Evolutionary conservation across 352 stramenopile species (phyloP).

Genomic region (Pythium sp.): DNA sequence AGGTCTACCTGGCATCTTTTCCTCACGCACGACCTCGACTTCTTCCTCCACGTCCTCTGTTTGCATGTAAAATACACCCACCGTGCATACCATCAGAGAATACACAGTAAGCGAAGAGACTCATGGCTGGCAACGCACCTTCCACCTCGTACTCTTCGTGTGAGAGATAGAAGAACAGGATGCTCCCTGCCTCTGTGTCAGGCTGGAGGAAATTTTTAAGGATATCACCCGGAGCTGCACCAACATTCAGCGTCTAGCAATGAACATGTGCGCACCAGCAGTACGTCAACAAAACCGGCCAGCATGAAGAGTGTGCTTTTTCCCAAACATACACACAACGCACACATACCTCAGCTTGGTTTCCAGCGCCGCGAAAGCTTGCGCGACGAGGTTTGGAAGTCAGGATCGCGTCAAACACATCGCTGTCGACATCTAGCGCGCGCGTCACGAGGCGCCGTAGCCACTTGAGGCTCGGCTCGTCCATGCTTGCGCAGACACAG

Average conservation of each 20-base stretch:
- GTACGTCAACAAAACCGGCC: background rate
- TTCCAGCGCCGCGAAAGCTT: conserved; percentile 28
- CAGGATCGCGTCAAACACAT: conserved; percentile 55
- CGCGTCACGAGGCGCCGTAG: conserved; percentile 61
- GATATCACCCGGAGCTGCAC: conserved; percentile 28
- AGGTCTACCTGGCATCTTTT: conserved; percentile 19
- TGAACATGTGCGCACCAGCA: background rate
- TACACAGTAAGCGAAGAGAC: background rate
- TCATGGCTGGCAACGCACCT: conserved; percentile 21
- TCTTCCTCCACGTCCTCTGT: conserved; percentile 80
- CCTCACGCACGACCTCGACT: conserved; percentile 53
- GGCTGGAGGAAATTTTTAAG: conserved; percentile 60
- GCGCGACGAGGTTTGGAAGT: conserved; percentile 27
- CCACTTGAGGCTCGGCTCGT: conserved; percentile 52
- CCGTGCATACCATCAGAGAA: background rate
- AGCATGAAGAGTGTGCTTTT: background rate
- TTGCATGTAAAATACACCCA: background rate
- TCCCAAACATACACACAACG: background rate
- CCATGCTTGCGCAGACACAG: conserved; percentile 26
- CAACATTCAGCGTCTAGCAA: conserved; percentile 21
- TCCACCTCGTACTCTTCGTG: conserved; percentile 70
- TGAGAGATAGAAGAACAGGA: conserved; percentile 75
- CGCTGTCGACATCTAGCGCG: conserved; percentile 52
- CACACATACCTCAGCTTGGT: conserved; percentile 34
- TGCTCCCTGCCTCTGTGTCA: conserved; percentile 50